Evolutionary conservation across 192 early-diverging fungal species (phyloP).

Genomic region (Mortierella antarctica): DNA sequence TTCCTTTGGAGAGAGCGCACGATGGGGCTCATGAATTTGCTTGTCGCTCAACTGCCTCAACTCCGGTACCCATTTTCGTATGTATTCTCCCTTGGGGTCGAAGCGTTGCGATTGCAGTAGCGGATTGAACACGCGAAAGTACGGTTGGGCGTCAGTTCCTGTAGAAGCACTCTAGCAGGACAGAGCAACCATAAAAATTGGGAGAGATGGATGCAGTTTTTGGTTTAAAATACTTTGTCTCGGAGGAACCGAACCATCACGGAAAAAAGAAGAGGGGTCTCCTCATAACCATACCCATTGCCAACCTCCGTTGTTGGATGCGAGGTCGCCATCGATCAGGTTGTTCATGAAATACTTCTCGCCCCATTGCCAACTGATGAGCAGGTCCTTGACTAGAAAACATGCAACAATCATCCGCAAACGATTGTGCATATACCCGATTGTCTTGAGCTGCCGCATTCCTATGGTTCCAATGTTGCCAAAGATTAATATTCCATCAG

Average conservation of each 20-base stretch:
- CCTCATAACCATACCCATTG: conserved; percentile 59
- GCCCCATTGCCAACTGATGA: conserved; percentile 73
- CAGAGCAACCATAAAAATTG: neutral
- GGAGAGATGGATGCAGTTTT: neutral
- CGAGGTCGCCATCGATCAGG: conserved; percentile 77
- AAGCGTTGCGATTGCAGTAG: conserved; percentile 57
- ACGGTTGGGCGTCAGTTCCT: conserved; percentile 78
- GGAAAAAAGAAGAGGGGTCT: neutral
- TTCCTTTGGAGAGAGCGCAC: conserved; percentile 25
- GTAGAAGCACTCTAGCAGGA: conserved; percentile 64
- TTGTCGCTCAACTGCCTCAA: conserved; percentile 53
- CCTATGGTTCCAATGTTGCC: neutral
- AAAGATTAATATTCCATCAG: neutral
- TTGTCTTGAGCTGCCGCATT: conserved; percentile 68
- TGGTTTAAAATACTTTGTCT: no score
- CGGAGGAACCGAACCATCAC: no score
- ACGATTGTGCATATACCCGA: conserved; percentile 78
- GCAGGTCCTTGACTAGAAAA: conserved; percentile 60
- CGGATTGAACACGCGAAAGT: conserved; percentile 81
- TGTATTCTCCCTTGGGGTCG: conserved; percentile 68
- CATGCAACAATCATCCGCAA: conserved; percentile 72
- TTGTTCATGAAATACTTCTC: conserved; percentile 71
- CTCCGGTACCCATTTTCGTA: conserved; percentile 73
- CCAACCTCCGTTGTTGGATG: conserved; percentile 80
- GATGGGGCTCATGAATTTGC: conserved; percentile 69